phyloP scores from a whole-genome alignment of 2,329 filamentous ascomycete genomes.

The Fusarium secorum region DNA sequence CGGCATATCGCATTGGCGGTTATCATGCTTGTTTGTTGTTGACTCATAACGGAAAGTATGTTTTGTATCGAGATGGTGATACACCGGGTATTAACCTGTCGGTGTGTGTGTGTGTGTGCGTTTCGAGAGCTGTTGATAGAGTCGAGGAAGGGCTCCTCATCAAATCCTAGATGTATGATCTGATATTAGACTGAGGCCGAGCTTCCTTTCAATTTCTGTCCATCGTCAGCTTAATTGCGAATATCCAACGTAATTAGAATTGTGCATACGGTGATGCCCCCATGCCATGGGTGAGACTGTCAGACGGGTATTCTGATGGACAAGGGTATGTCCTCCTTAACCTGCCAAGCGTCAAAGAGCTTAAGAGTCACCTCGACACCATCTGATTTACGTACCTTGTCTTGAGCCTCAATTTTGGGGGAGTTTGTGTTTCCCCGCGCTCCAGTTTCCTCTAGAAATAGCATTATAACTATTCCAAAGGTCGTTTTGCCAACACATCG shows the following conservation, averaged over 20 bases:
- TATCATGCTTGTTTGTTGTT: neutral
- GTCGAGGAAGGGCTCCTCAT: neutral
- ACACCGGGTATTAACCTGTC: neutral
- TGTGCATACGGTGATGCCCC: neutral
- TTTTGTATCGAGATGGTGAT: neutral
- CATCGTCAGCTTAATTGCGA: neutral
- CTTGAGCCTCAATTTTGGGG: conserved; percentile 34
- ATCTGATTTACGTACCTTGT: neutral
- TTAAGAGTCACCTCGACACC: neutral
- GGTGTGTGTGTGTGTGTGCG: neutral
- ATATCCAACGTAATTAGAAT: neutral
- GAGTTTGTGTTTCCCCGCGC: conserved; percentile 15
- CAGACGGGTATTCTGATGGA: conserved; percentile 8
- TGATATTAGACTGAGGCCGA: neutral
- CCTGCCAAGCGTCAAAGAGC: neutral
- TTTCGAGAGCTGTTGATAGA: neutral
- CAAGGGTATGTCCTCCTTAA: neutral
- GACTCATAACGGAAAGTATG: conserved; percentile 12
- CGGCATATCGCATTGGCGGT: conserved; percentile 6
- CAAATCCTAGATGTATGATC: neutral
- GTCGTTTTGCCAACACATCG: neutral
- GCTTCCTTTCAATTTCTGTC: neutral
- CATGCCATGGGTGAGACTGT: conserved; percentile 3
- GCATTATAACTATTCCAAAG: neutral
- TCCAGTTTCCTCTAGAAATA: neutral